These are phyloP conservation scores for Aspergillus pseudoviridinutans DNA, from an alignment of 2,329 filamentous ascomycete species.

Conservation along the genomic window DNA sequence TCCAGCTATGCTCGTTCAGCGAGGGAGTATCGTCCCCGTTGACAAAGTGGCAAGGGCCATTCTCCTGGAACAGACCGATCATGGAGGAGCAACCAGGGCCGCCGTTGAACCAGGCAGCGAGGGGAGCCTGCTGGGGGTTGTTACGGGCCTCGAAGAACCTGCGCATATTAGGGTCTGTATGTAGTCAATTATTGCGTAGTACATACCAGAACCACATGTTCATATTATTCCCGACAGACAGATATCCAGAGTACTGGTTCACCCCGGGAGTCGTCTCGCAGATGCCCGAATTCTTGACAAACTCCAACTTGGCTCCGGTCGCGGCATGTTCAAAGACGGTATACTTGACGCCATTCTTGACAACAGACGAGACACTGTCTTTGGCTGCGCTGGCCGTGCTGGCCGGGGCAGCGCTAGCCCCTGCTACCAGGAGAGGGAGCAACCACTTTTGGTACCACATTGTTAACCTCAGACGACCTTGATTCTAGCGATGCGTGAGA, in stretches of 20 bases:
- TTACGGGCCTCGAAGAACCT: slow-evolving; percentile 48
- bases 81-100: slow-evolving; percentile 45
- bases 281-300: slow-evolving; percentile 49
- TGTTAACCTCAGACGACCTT: background rate
- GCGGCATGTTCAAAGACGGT: slow-evolving; percentile 49
- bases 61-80: slow-evolving; percentile 41
- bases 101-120: slow-evolving; percentile 46
- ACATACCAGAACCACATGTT: slow-evolving; percentile 45
- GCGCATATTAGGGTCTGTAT: background rate
- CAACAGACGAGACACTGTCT: slow-evolving; percentile 22
- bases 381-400: background rate
- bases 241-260: slow-evolving; percentile 50
- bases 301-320: slow-evolving; percentile 44
- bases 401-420: background rate
- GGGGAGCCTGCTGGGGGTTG: slow-evolving; percentile 41
- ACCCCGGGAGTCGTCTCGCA: slow-evolving; percentile 51
- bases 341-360: slow-evolving; percentile 38
- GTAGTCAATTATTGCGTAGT: background rate
- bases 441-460: background rate
- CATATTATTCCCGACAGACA: slow-evolving; percentile 44
- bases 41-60: slow-evolving; percentile 41
- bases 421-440: background rate
- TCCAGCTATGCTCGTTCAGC: slow-evolving; percentile 55
- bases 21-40: slow-evolving; percentile 40
- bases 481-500: background rate